Evolutionary conservation across 2,329 filamentous ascomycete genomes (phyloP).

Genomic region (Pestalotiopsis sp.): DNA sequence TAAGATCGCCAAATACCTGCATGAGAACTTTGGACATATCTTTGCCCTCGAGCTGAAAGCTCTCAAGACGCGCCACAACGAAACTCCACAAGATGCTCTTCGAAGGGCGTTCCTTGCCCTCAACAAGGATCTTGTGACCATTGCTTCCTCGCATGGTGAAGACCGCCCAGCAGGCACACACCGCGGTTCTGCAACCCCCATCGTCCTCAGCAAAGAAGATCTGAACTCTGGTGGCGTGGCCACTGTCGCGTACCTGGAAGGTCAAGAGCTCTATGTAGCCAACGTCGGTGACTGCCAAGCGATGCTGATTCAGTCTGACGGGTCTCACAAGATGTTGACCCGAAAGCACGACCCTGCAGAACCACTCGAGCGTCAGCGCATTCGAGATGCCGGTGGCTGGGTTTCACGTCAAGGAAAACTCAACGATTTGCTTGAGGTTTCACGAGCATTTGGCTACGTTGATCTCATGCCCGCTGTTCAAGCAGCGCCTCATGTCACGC

Average conservation of each 20-base stretch:
- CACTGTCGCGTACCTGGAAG: constrained; percentile 86
- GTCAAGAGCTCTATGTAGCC: constrained; percentile 88
- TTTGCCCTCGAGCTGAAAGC: constrained; percentile 82
- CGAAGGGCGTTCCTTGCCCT: constrained; percentile 83
- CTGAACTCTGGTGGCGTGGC: constrained; percentile 88
- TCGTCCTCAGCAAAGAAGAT: constrained; percentile 86
- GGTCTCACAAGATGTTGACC: constrained; percentile 80
- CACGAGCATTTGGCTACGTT: constrained; percentile 92
- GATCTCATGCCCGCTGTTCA: constrained; percentile 92
- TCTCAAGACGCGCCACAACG: constrained; percentile 66
- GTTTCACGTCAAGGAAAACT: constrained; percentile 93
- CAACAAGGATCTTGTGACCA: constrained; percentile 91
- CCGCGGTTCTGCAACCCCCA: constrained; percentile 71
- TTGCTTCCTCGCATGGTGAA: constrained; percentile 79
- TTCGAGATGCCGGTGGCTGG: constrained; percentile 92
- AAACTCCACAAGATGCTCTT: constrained; percentile 81
- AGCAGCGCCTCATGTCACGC: constrained; percentile 82
- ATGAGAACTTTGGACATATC: constrained; percentile 90
- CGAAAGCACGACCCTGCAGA: constrained; percentile 93
- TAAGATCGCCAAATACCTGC: constrained; percentile 93
- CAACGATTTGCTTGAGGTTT: constrained; percentile 90
- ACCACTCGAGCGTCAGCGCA: constrained; percentile 79
- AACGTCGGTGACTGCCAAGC: constrained; percentile 96
- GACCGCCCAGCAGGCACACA: constrained; percentile 69
- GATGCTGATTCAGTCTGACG: constrained; percentile 90